Evolutionary conservation across 345 rosid genomes (phyloP).

Genomic region (Gossypium rotundifolium): DNA sequence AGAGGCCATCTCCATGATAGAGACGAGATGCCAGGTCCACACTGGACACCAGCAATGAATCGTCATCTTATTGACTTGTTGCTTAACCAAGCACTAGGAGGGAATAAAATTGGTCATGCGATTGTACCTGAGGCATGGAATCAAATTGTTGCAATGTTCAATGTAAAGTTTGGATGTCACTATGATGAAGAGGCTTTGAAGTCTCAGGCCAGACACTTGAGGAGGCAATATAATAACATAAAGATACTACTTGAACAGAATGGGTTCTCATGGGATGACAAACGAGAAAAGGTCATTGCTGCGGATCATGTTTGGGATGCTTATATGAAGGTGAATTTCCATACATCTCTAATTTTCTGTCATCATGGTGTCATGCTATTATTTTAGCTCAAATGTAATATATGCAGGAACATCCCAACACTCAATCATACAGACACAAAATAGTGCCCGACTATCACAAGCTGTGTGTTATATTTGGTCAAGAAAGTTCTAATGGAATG

Average conservation of each 20-base stretch:
- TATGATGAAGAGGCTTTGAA: slow-evolving; percentile 22
- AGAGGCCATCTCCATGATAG: slow-evolving; percentile 9
- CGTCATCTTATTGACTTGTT: slow-evolving; percentile 32
- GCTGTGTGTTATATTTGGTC: slow-evolving; percentile 39
- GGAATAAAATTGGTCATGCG: slow-evolving; percentile 34
- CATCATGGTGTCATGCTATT: neutral
- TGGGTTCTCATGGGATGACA: slow-evolving; percentile 42
- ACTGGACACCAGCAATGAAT: slow-evolving; percentile 33
- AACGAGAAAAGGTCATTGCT: slow-evolving; percentile 33
- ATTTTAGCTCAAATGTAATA: slow-evolving; percentile 8
- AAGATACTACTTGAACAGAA: slow-evolving; percentile 31
- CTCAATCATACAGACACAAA: slow-evolving; percentile 29
- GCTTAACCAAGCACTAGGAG: slow-evolving; percentile 35
- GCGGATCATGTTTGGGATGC: slow-evolving; percentile 31
- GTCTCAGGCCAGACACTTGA: slow-evolving; percentile 24
- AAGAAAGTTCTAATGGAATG: slow-evolving; percentile 31
- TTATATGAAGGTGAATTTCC: slow-evolving; percentile 19
- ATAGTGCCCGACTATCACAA: slow-evolving; percentile 38
- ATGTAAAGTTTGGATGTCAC: slow-evolving; percentile 17
- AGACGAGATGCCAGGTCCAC: slow-evolving; percentile 8
- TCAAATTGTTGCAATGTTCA: slow-evolving; percentile 24
- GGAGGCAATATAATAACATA: slow-evolving; percentile 27
- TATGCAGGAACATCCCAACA: slow-evolving; percentile 35
- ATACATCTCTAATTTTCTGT: neutral
- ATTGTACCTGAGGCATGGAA: slow-evolving; percentile 33